These are phyloP conservation scores for Colletotrichum endophyticum DNA, from an alignment of 2,329 filamentous ascomycete genomes.

Conservation along the genomic window DNA sequence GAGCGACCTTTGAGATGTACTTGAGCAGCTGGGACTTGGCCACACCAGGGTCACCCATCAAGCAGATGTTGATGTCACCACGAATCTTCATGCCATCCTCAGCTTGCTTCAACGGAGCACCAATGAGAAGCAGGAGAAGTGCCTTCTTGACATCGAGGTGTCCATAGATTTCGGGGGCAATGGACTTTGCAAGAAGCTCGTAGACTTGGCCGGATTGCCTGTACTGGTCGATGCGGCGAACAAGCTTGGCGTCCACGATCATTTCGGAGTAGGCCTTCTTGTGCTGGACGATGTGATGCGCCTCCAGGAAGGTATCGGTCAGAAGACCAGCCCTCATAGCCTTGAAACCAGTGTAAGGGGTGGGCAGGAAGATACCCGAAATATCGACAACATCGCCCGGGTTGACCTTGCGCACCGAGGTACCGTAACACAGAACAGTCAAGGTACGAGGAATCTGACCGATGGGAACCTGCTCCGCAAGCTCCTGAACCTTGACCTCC, in stretches of 20 bases:
- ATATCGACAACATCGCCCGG: constrained; percentile 95
- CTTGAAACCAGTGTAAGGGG: constrained; percentile 98
- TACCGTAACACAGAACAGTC: constrained; percentile 88
- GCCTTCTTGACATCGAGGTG: constrained; percentile 99
- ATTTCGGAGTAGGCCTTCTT: constrained; percentile 98
- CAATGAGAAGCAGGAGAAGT: constrained; percentile 90
- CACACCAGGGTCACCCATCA: constrained; percentile 99
- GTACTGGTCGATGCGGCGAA: constrained; percentile 85
- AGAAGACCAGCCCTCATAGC: constrained; percentile 95
- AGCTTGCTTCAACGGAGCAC: constrained; percentile 95
- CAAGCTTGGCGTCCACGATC: constrained; percentile 78
- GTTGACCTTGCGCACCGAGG: constrained; percentile 83
- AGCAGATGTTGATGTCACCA: constrained; percentile 97
- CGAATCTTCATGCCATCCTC: constrained; percentile 98
- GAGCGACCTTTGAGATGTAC: constrained; percentile 98
- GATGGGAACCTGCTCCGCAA: constrained; percentile 98
- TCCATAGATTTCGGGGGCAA: constrained; percentile 96
- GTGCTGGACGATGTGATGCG: constrained; percentile 91
- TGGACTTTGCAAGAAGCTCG: constrained; percentile 93
- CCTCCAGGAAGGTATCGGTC: constrained; percentile 96
- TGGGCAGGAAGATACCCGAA: constrained; percentile 94
- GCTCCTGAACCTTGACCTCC: constrained; percentile 97
- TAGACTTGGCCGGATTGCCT: constrained; percentile 90
- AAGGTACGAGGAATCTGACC: constrained; percentile 94
- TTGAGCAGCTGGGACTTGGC: constrained; percentile 98